Evolutionary conservation across 1,139 yeast species (phyloP).

Genomic region (Saccharomyces hybrid): DNA sequence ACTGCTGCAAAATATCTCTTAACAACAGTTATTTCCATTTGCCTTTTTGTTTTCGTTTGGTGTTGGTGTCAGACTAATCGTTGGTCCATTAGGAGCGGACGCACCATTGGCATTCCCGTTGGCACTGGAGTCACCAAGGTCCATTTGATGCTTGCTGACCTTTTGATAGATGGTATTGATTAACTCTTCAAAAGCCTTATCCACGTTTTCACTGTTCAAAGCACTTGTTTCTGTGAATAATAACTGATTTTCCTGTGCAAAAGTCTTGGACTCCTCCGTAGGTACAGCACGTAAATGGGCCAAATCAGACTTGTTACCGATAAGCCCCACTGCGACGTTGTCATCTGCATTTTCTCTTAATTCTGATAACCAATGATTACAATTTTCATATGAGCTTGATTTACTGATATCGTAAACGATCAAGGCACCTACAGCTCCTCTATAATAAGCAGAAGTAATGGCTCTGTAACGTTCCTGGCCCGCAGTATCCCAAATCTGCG

Average conservation of each 20-base stretch:
- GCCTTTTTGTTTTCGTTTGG: constrained; percentile 72
- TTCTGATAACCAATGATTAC: constrained; percentile 91
- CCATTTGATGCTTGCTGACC: constrained; percentile 82
- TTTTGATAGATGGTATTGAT: constrained; percentile 88
- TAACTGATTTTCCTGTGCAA: constrained; percentile 87
- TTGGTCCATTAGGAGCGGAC: constrained; percentile 58
- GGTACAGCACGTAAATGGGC: constrained; percentile 95
- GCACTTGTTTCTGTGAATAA: constrained; percentile 96
- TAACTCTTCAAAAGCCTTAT: constrained; percentile 85
- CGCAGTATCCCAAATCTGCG: constrained; percentile 99
- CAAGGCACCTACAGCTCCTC: constrained; percentile 97
- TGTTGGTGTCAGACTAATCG: constrained; percentile 88
- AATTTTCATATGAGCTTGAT: constrained; percentile 87
- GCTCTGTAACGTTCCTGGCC: constrained; percentile 99
- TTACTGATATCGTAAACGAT: constrained; percentile 93
- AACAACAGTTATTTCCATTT: constrained; percentile 61
- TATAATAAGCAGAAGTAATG: constrained; percentile 91
- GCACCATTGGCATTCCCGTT: constrained; percentile 11
- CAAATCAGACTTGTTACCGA: constrained; percentile 93
- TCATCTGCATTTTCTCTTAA: constrained; percentile 95
- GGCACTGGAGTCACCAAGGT: constrained; percentile 50
- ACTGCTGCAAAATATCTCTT: constrained; percentile 10
- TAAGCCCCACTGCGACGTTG: constrained; percentile 90
- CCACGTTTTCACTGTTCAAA: constrained; percentile 88
- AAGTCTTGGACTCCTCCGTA: constrained; percentile 92